Evolutionary conservation across 208 protist genomes (phyloP).

Genomic region (Leishmania martiniquensis): DNA sequence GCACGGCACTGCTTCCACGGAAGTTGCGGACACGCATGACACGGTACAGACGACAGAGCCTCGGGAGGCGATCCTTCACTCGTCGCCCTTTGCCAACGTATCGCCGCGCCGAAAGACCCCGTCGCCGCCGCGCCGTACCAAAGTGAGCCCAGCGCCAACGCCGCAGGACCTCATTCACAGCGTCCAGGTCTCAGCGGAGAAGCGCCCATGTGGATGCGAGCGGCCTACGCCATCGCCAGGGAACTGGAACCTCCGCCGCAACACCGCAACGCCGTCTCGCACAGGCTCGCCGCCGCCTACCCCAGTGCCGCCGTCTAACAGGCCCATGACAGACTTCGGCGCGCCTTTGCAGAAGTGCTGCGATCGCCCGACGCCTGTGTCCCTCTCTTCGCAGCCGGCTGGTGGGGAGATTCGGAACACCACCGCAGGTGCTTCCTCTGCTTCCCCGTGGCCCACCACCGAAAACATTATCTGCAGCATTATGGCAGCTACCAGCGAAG

Average conservation of each 20-base stretch:
- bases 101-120: not conserved
- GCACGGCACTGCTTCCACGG: not conserved
- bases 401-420: slow-evolving; percentile 15
- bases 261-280: slow-evolving; percentile 3
- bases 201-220: slow-evolving; percentile 33
- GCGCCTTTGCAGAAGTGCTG: slow-evolving; percentile 18
- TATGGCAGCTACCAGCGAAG: slow-evolving; percentile 18
- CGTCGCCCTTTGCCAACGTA: not conserved
- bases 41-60: not conserved
- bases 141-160: slow-evolving; percentile 25
- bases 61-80: not conserved
- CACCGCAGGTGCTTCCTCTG: slow-evolving; percentile 10
- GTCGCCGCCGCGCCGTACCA: slow-evolving; percentile 16
- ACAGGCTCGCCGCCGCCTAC: slow-evolving; percentile 15
- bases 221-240: slow-evolving; percentile 25
- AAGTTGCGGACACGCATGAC: not conserved
- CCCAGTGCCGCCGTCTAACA: slow-evolving; percentile 5
- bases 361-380: slow-evolving; percentile 34
- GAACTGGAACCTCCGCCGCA: not conserved
- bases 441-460: slow-evolving; percentile 49
- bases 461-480: slow-evolving; percentile 49
- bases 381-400: slow-evolving; percentile 30
- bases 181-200: slow-evolving; percentile 37
- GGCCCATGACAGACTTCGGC: slow-evolving; percentile 27
- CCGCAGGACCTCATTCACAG: slow-evolving; percentile 37